phyloP scores from a whole-genome alignment of 345 rosid species.

The Arabis hirsuta region DNA sequence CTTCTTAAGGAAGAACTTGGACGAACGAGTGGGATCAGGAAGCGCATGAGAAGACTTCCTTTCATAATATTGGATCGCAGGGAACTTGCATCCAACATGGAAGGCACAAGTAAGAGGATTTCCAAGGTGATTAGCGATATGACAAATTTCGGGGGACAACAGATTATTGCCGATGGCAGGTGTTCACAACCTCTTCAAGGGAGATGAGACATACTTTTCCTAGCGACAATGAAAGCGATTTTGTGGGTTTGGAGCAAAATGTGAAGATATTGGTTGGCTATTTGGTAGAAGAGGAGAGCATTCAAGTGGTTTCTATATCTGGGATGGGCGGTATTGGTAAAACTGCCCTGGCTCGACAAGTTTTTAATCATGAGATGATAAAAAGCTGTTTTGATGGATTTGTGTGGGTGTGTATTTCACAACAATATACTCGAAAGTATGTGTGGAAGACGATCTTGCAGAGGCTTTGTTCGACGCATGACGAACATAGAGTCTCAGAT shows the following conservation, averaged over 20 bases:
- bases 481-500: slow-evolving; percentile 24
- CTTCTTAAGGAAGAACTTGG: slow-evolving; percentile 1
- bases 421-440: slow-evolving; percentile 34
- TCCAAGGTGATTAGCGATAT: slow-evolving; percentile 39
- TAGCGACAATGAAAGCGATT: slow-evolving; percentile 24
- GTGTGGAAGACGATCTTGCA: slow-evolving; percentile 44
- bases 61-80: neutral
- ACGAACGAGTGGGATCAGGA: neutral
- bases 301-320: slow-evolving; percentile 39
- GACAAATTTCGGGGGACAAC: slow-evolving; percentile 37
- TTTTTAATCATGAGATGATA: slow-evolving; percentile 29
- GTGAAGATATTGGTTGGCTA: slow-evolving; percentile 21
- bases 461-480: slow-evolving; percentile 29
- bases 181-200: neutral
- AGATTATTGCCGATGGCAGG: neutral
- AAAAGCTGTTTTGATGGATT: slow-evolving; percentile 33
- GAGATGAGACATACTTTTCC: slow-evolving; percentile 33
- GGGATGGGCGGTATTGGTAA: slow-evolving; percentile 72
- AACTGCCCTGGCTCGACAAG: slow-evolving; percentile 49
- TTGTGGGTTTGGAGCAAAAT: slow-evolving; percentile 50
- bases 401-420: slow-evolving; percentile 53
- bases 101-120: slow-evolving; percentile 38
- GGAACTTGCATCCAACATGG: neutral
- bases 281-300: slow-evolving; percentile 10
- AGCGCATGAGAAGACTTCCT: neutral